Percentiles rank a stretch among this genome's conserved stretches.
Evolutionary conservation across 2,329 filamentous ascomycete species (phyloP).

Genomic region (Colletotrichum brevisporum): DNA sequence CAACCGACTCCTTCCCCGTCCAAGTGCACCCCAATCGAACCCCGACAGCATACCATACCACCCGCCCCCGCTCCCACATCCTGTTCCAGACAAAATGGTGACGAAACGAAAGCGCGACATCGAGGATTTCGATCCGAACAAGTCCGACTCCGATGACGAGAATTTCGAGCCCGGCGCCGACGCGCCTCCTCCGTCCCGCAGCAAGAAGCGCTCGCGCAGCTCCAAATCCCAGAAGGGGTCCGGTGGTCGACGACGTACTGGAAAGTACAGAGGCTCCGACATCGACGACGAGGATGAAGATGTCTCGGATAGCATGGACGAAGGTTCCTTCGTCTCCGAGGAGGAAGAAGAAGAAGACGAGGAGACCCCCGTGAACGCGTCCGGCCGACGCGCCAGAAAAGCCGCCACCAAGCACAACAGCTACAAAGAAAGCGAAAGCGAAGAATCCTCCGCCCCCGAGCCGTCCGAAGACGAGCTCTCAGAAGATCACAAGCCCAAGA

Average conservation of each 20-base stretch:
- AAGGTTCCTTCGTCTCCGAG: constrained; percentile 62
- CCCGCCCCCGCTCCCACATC: background rate
- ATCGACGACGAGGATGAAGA: constrained; percentile 74
- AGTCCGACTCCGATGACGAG: constrained; percentile 76
- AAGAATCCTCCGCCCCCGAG: constrained; percentile 52
- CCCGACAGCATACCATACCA: constrained; percentile 18
- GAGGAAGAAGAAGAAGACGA: constrained; percentile 55
- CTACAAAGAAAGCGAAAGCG: constrained; percentile 63
- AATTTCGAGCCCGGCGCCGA: constrained; percentile 72
- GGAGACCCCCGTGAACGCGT: constrained; percentile 59
- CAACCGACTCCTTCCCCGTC: background rate
- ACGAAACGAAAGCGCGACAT: constrained; percentile 71
- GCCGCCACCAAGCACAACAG: constrained; percentile 60
- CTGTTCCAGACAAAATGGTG: constrained; percentile 52
- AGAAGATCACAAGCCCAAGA: constrained; percentile 45
- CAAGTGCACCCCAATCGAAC: constrained; percentile 27
- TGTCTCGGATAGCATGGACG: constrained; percentile 66
- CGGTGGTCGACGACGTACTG: constrained; percentile 53
- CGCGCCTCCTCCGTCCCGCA: constrained; percentile 55
- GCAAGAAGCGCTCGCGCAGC: constrained; percentile 53
- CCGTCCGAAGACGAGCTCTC: constrained; percentile 45
- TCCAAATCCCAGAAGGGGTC: constrained; percentile 54
- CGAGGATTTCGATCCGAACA: constrained; percentile 75
- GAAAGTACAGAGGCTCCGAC: constrained; percentile 71
- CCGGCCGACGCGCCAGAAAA: constrained; percentile 64